Base-by-base conservation (phyloP, 257 asterid species). In the Solanum tacnaense region DNA sequence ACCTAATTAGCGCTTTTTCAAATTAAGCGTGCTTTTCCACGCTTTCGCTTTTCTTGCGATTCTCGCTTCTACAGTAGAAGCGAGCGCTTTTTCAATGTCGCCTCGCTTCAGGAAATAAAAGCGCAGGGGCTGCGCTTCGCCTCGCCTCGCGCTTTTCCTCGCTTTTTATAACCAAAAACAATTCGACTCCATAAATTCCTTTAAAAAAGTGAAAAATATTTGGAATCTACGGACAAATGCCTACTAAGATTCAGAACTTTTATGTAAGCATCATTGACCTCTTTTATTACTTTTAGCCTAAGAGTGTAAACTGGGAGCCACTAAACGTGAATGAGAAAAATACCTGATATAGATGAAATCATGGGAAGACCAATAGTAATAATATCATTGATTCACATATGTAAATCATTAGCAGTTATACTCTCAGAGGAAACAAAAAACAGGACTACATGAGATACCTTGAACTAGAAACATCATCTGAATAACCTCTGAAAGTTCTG, bases 391-490 rank as follows among this genome's bases (percentile, higher is more conserved):
- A 35, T 74, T 75, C 21, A 36, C 34, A 38, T 75, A 23, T 38
- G 83, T 75, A 38, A 75, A 38, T 75, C 21, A 71, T 75, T 75
- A 36, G 65, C 38, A 78, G 65, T 41, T 44, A 78, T 78, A 78
- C n/a, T 78, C 21, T 41, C 38, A 13, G 25, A 41, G 8, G n/a
- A 39, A 78, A 41, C 65, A 78, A n/a, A 41, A 78, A 78, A 78
- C 16, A 9, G 25, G 38, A 25, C 38, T 78, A 18, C 16, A 41
- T 39, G 35, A 70, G 83, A 70, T 71, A 95, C 98, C 98, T 94
- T 91, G 98, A 90, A 85, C 94, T 86, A 88, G 94, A 91, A 87
- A 92, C 86, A 65, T 91, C 96, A 87, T 90, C 93, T 73, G 96
- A 72, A 92, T 86, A 95, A 75, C 90, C 97, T 90, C 90, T 90